phyloP scores from a whole-genome alignment of 2,329 filamentous ascomycete genomes.

The Fusarium sp. region DNA sequence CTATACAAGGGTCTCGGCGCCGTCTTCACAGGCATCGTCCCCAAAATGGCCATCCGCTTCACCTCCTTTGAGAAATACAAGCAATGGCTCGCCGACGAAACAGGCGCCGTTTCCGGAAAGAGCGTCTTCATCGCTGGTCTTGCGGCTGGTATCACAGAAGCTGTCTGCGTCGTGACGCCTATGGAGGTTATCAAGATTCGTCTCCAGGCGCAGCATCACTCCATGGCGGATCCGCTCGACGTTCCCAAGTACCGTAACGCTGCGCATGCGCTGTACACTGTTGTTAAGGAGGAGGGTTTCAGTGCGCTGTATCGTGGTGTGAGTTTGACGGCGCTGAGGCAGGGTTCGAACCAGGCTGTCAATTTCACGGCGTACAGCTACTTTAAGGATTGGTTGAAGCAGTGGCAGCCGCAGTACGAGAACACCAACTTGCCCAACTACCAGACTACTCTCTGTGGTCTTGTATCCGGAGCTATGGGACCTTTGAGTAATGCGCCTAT shows the following conservation, averaged over 20 bases:
- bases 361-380: slow-evolving; percentile 99
- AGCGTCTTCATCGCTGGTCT: slow-evolving; percentile 83
- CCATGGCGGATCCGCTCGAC: slow-evolving; percentile 95
- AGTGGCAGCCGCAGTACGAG: slow-evolving; percentile 76
- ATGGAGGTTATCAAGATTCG: slow-evolving; percentile 99
- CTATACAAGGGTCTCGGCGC: slow-evolving; percentile 99
- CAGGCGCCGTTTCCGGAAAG: slow-evolving; percentile 75
- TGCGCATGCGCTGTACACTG: slow-evolving; percentile 84
- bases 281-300: slow-evolving; percentile 89
- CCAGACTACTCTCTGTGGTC: slow-evolving; percentile 90
- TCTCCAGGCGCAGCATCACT: slow-evolving; percentile 97
- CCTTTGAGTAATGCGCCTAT: slow-evolving; percentile 97
- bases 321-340: slow-evolving; percentile 88
- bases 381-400: slow-evolving; percentile 83
- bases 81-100: slow-evolving; percentile 77
- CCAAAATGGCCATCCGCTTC: slow-evolving; percentile 99
- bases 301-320: slow-evolving; percentile 93
- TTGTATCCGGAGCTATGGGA: slow-evolving; percentile 94
- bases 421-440: slow-evolving; percentile 79
- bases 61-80: slow-evolving; percentile 98
- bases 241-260: slow-evolving; percentile 98
- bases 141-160: slow-evolving; percentile 93
- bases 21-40: slow-evolving; percentile 94
- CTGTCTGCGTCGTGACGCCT: slow-evolving; percentile 93
- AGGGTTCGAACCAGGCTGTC: slow-evolving; percentile 97